Conservation (phyloP, 306 rosid species). For the Arachis hypogaea region DNA sequence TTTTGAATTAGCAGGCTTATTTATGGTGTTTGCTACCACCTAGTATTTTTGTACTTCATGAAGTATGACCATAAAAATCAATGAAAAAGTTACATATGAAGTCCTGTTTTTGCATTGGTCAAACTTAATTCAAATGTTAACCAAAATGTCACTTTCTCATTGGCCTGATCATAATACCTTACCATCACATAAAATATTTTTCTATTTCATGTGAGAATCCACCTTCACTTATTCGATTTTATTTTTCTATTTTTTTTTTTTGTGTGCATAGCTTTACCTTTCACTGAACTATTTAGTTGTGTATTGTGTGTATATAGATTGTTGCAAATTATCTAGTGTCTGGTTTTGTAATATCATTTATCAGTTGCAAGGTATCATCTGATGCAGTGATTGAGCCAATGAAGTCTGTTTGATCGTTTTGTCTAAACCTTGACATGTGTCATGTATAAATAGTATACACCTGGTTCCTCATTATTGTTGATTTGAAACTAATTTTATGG, state of each 20-base stretch:
- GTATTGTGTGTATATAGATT: background rate
- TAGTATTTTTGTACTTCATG: too few species aligned
- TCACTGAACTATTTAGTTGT: slow-evolving; percentile 8
- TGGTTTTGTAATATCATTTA: slow-evolving; percentile 7
- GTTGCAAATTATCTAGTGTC: slow-evolving; percentile 11
- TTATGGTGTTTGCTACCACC: too few species aligned
- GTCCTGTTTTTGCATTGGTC: too few species aligned
- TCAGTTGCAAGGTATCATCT: background rate
- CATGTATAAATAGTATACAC: background rate
- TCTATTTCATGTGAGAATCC: too few species aligned
- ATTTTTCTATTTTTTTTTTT: slow-evolving; percentile 13
- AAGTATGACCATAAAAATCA: too few species aligned
- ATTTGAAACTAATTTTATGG: background rate
- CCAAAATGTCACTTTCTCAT: too few species aligned
- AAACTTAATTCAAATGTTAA: too few species aligned
- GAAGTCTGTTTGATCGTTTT: slow-evolving; percentile 3
- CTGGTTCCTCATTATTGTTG: background rate
- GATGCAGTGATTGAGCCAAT: slow-evolving; percentile 2
- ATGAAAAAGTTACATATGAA: too few species aligned
- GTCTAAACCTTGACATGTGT: background rate
- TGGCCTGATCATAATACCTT: too few species aligned
- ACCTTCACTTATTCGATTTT: too few species aligned
- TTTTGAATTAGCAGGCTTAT: background rate
- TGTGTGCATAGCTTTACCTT: background rate
- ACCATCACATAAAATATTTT: too few species aligned